Conservation (phyloP, 306 rosid genomes). For the Astragalus glycyphyllos region DNA sequence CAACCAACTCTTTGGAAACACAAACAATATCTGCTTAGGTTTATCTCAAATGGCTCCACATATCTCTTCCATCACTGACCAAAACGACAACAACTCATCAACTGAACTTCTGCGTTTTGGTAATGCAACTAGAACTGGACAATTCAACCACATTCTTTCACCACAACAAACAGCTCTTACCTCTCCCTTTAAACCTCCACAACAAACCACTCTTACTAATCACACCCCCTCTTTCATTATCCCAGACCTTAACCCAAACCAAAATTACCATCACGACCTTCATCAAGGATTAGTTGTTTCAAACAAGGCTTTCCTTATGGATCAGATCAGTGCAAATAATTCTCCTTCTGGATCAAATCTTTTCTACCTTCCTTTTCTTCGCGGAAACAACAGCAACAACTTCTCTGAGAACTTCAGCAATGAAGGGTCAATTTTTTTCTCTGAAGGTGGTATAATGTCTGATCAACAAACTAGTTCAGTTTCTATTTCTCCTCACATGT, state of each 20-base stretch:
- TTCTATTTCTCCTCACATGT: conserved; percentile 65
- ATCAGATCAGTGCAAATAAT: too few species aligned
- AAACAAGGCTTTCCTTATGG: conserved; percentile 18
- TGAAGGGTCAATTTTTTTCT: conserved; percentile 43
- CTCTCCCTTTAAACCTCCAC: neutral
- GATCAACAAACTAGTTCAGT: neutral
- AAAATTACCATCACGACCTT: conserved; percentile 44
- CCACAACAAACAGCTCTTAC: conserved; percentile 36
- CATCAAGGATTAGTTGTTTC: conserved; percentile 38
- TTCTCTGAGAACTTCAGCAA: conserved; percentile 31
- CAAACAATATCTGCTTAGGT: conserved; percentile 46
- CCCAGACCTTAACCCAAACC: conserved; percentile 45
- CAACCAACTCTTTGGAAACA: conserved; percentile 53
- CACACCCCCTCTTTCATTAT: conserved; percentile 39
- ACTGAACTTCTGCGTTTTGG: conserved; percentile 55
- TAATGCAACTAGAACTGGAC: conserved; percentile 26
- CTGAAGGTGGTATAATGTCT: conserved; percentile 22
- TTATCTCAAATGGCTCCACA: conserved; percentile 57
- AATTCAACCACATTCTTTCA: conserved; percentile 58
- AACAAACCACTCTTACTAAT: conserved; percentile 9
- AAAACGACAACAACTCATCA: conserved; percentile 15
- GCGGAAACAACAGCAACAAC: neutral
- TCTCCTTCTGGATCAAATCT: too few species aligned
- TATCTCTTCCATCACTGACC: conserved; percentile 47
- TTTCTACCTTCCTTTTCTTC: conserved; percentile 36